phyloP scores from a whole-genome alignment of 2,329 filamentous ascomycete species.

The Paraphaeosphaeria minitans region DNA sequence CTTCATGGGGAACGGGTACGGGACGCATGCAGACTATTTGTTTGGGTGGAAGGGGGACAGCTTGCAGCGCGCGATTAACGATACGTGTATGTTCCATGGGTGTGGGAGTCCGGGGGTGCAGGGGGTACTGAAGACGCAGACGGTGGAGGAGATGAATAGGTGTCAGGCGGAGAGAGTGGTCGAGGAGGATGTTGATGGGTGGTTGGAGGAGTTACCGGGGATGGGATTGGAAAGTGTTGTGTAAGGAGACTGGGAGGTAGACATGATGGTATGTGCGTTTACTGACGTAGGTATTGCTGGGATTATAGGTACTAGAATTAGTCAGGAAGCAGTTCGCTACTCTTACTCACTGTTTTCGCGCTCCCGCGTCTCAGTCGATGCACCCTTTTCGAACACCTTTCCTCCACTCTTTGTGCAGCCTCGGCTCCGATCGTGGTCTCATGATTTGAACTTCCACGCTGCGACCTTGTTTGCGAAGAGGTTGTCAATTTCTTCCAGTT shows the following conservation, averaged over 20 bases:
- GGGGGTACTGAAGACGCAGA: conserved; percentile 25
- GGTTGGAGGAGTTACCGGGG: conserved; percentile 10
- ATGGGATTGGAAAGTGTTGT: not conserved
- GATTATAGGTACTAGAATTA: no score
- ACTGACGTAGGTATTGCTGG: no score
- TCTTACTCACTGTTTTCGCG: not conserved
- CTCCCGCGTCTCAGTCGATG: not conserved
- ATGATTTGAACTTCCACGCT: not conserved
- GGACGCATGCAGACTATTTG: conserved; percentile 22
- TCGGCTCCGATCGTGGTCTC: not conserved
- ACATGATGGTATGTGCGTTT: no score
- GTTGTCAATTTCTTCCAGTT: not conserved
- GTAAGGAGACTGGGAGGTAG: not conserved
- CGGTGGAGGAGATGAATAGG: conserved; percentile 25
- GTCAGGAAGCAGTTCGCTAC: not conserved
- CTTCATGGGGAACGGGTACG: conserved; percentile 18
- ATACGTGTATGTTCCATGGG: conserved; percentile 29
- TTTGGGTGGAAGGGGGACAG: conserved; percentile 25
- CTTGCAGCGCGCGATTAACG: conserved; percentile 25
- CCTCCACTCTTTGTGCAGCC: not conserved
- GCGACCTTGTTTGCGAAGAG: not conserved
- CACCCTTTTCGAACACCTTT: not conserved
- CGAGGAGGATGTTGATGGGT: conserved; percentile 24
- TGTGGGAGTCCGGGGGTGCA: conserved; percentile 26
- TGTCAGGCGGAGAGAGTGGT: conserved; percentile 22